These are phyloP conservation scores for Stephania cephalantha DNA, from an alignment of 164 flowering plant species.

Conservation along the genomic window DNA sequence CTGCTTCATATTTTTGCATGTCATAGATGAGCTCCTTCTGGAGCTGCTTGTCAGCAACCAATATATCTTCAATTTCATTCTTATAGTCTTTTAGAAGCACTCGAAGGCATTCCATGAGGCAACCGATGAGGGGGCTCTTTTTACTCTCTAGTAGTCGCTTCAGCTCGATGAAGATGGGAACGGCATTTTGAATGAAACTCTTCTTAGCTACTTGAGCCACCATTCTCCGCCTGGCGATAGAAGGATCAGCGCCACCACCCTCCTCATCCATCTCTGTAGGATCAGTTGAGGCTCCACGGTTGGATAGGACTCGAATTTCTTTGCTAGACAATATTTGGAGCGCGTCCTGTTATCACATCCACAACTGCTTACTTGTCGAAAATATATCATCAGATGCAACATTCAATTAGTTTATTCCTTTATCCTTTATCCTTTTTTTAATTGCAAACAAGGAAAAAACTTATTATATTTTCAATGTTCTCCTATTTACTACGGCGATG, in stretches of 20 bases:
- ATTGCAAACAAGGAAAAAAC: too few relatives aligned
- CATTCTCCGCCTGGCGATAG: constrained; percentile 57
- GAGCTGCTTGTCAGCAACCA: constrained; percentile 87
- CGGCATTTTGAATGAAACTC: constrained; percentile 77
- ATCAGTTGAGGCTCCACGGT: constrained; percentile 56
- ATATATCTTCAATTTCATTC: constrained; percentile 84
- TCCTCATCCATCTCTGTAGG: constrained; percentile 62
- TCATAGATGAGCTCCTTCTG: constrained; percentile 92
- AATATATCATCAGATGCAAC: background rate
- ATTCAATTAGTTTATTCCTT: too few relatives aligned
- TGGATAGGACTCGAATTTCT: constrained; percentile 67
- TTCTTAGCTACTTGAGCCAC: constrained; percentile 81
- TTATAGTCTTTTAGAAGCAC: constrained; percentile 87
- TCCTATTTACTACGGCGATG: too few relatives aligned
- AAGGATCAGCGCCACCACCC: constrained; percentile 33
- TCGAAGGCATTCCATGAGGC: constrained; percentile 95
- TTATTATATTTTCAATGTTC: too few relatives aligned
- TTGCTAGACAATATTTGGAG: constrained; percentile 76
- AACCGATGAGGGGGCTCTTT: constrained; percentile 85
- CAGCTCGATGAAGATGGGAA: constrained; percentile 92
- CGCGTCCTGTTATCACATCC: constrained; percentile 54
- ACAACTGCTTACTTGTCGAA: background rate
- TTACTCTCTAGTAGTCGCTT: constrained; percentile 76
- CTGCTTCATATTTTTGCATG: constrained; percentile 79
- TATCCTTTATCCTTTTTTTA: too few relatives aligned